Percentiles rank a stretch among this genome's conserved stretches.
Evolutionary conservation across 139 green algal genomes (phyloP).

Genomic region (Desmodesmus armatus): DNA sequence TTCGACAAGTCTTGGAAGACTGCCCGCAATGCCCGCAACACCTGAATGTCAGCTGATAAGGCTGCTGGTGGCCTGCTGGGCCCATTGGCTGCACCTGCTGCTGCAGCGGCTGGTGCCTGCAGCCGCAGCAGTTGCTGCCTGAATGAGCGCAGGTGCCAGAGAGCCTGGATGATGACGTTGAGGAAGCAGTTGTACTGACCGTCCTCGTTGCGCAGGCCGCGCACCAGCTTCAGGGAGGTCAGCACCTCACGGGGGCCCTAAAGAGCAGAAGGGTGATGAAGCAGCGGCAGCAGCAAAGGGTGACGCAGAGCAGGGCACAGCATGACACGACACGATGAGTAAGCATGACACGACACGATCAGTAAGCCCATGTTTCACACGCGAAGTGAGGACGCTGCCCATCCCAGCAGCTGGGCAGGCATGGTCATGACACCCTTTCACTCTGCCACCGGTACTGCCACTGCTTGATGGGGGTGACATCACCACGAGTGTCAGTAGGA

Average conservation of each 20-base stretch:
- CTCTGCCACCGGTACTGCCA: no score
- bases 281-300: background rate
- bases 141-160: slow-evolving; percentile 78
- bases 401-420: no score
- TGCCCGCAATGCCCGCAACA: slow-evolving; percentile 59
- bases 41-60: slow-evolving; percentile 50
- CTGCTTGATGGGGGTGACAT: no score
- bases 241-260: slow-evolving; percentile 45
- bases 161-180: slow-evolving; percentile 81
- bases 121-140: slow-evolving; percentile 58
- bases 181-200: slow-evolving; percentile 84
- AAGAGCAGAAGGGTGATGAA: slow-evolving; percentile 24
- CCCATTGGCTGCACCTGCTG: slow-evolving; percentile 1
- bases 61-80: background rate
- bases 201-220: slow-evolving; percentile 70
- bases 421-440: no score
- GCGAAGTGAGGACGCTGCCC: no score
- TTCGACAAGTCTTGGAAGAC: slow-evolving; percentile 66
- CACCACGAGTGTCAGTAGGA: no score
- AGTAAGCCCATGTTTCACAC: no score
- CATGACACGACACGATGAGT: background rate
- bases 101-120: background rate
- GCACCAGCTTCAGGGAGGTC: slow-evolving; percentile 58
- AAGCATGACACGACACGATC: background rate
- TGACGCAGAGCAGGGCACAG: no score